These are phyloP conservation scores for Phoenix dactylifera DNA, from an alignment of 176 grass and related monocot species.

Conservation along the genomic window DNA sequence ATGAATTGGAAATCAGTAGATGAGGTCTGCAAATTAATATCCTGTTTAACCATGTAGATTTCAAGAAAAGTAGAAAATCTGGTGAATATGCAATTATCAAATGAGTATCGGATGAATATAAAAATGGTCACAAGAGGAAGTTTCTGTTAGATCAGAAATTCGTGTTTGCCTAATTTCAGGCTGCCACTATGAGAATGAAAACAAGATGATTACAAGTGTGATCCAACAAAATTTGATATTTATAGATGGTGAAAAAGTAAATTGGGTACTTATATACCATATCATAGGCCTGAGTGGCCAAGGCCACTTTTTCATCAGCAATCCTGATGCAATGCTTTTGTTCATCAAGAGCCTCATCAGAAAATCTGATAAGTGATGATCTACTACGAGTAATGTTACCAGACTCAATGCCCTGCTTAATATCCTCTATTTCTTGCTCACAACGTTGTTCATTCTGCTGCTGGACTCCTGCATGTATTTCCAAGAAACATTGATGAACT, in stretches of 20 bases:
- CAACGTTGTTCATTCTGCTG: constrained; percentile 87
- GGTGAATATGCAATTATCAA: too few relatives aligned
- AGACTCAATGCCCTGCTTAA: constrained; percentile 65
- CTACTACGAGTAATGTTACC: constrained; percentile 63
- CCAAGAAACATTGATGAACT: constrained; percentile 13
- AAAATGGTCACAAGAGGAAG: too few relatives aligned
- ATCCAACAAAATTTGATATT: too few relatives aligned
- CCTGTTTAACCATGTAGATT: too few relatives aligned
- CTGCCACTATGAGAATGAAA: too few relatives aligned
- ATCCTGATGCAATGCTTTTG: constrained; percentile 92
- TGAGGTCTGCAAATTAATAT: too few relatives aligned
- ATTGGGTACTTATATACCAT: constrained; percentile 47
- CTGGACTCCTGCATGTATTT: constrained; percentile 52
- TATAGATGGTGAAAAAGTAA: constrained; percentile 4
- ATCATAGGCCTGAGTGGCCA: constrained; percentile 93
- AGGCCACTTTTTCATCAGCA: constrained; percentile 99
- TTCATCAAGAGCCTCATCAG: constrained; percentile 83
- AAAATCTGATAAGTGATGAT: constrained; percentile 61
- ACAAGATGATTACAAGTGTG: too few relatives aligned
- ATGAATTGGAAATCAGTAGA: too few relatives aligned
- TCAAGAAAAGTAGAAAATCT: too few relatives aligned
- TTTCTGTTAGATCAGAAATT: too few relatives aligned
- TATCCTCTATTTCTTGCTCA: constrained; percentile 89
- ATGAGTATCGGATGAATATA: too few relatives aligned
- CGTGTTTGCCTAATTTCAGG: too few relatives aligned